A percentile compares a stretch with the other conserved stretches of the same genome.
Evolutionary conservation across 345 rosid genomes (phyloP).

Genomic region (Melastoma malabathricum): DNA sequence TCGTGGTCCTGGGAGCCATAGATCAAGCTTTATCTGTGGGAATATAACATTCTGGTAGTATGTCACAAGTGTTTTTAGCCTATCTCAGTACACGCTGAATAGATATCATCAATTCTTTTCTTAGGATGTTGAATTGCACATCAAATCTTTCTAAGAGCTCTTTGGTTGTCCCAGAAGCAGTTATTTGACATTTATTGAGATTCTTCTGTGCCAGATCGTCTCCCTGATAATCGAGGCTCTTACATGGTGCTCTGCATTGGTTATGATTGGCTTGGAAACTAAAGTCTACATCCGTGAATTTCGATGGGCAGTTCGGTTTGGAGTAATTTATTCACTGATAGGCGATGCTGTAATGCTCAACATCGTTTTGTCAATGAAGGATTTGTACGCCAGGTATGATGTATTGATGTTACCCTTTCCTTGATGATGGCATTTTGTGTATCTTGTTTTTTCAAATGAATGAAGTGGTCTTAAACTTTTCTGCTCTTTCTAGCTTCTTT

Average conservation of each 20-base stretch:
- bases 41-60: too few species aligned
- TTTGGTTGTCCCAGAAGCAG: background rate
- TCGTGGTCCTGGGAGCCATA: too few species aligned
- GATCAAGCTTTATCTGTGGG: too few species aligned
- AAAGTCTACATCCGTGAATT: conserved; percentile 66
- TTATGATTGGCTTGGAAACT: conserved; percentile 64
- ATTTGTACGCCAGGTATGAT: conserved; percentile 53
- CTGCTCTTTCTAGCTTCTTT: too few species aligned
- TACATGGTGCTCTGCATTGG: conserved; percentile 71
- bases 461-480: too few species aligned
- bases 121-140: too few species aligned
- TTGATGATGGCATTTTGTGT: background rate
- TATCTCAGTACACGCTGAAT: too few species aligned
- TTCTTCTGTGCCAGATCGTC: conserved; percentile 36
- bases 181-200: conserved; percentile 2
- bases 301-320: conserved; percentile 92
- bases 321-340: conserved; percentile 59
- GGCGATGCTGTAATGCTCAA: conserved; percentile 79
- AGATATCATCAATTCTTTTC: too few species aligned
- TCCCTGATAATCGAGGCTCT: conserved; percentile 62
- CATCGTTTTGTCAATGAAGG: conserved; percentile 61
- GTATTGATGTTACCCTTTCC: conserved; percentile 1
- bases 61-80: too few species aligned
- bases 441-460: conserved; percentile 1
- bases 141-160: too few species aligned